Base-by-base conservation (phyloP, 2,329 filamentous ascomycete species). In the Aspergillus sp. region DNA sequence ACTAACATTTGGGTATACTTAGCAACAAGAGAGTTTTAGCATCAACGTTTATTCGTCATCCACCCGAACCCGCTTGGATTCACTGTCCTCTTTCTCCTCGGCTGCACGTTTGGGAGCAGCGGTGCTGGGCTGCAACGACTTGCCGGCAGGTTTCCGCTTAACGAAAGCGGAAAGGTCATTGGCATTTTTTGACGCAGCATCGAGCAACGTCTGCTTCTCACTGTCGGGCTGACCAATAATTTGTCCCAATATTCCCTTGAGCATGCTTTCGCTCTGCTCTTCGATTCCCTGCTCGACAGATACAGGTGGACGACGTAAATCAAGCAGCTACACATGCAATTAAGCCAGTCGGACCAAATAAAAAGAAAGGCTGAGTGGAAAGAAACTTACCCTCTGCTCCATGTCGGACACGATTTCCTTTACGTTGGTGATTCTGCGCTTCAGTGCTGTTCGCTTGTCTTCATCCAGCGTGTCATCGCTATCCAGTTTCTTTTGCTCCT, bases 401-500 rank as follows among this genome's bases (percentile, higher is more conserved):
- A 89, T 87, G 55, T 89, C 87, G 23, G 80, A 79, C 3, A 88
- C 74, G 72, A 89, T 87, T 48, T 87, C 83, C 66, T 84, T 84
- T 23, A 88, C 85, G 59, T 89, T 86, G 5, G 80, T 78, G 63
- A 89, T 83, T 57, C 77, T 77, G 34, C 77, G 77, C 66, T 80
- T 83, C 28, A 74, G 67, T 38, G 82, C 75, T 54, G 71, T 69
- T 13, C 66, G 66, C 54, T 74, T 75, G 56, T 76, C 75, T 62
- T 80, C 80, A 60, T 83, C 74, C 31, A 79, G 76, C 8, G 75
- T 68, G 6, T 77, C 72, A 5, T 70, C 65, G 2, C 47, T 62
- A 46, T 77, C 66, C 2, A 87, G 69, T 19, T 74, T 77, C 13
- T 76, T 74, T 63, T 85, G 78, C 68, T 88, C 86, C 59, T 83